Conservation (phyloP, 768 basidiomycete species). For the Collybia mongolica region DNA sequence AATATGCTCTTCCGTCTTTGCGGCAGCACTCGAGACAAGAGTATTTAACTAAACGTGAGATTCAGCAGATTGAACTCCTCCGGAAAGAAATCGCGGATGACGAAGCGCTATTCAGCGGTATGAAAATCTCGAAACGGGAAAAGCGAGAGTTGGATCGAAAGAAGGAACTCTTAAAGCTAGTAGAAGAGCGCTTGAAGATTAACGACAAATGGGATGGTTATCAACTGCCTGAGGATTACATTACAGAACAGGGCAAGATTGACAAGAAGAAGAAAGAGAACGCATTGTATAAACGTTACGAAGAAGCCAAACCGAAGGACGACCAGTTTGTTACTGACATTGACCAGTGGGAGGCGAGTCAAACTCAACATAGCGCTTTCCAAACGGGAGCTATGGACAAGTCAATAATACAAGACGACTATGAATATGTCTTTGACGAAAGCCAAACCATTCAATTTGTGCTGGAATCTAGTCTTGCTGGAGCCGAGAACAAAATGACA, state of each 20-base stretch:
- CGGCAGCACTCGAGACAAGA: conserved; percentile 91
- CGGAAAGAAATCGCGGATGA: conserved; percentile 94
- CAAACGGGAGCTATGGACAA: conserved; percentile 93
- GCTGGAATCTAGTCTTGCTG: conserved; percentile 75
- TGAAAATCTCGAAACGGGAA: conserved; percentile 88
- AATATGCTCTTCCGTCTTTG: conserved; percentile 61
- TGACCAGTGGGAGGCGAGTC: conserved; percentile 96
- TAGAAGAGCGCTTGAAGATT: conserved; percentile 92
- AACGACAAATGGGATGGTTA: conserved; percentile 97
- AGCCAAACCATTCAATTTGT: conserved; percentile 96
- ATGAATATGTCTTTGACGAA: conserved; percentile 98
- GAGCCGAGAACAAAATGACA: conserved; percentile 57
- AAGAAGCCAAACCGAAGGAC: conserved; percentile 88
- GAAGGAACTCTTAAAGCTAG: conserved; percentile 87
- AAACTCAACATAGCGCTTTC: conserved; percentile 87
- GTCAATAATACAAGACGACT: conserved; percentile 74
- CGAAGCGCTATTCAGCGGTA: conserved; percentile 85
- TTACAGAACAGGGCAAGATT: conserved; percentile 98
- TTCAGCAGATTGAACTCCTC: conserved; percentile 92
- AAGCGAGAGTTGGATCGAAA: conserved; percentile 80
- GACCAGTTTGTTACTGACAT: conserved; percentile 96
- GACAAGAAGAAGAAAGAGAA: conserved; percentile 95
- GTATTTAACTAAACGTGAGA: conserved; percentile 94
- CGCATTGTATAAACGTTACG: conserved; percentile 91
- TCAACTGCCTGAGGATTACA: conserved; percentile 94